Evolutionary conservation across 306 rosid genomes (phyloP).

Genomic region (Medicago ruthenica): DNA sequence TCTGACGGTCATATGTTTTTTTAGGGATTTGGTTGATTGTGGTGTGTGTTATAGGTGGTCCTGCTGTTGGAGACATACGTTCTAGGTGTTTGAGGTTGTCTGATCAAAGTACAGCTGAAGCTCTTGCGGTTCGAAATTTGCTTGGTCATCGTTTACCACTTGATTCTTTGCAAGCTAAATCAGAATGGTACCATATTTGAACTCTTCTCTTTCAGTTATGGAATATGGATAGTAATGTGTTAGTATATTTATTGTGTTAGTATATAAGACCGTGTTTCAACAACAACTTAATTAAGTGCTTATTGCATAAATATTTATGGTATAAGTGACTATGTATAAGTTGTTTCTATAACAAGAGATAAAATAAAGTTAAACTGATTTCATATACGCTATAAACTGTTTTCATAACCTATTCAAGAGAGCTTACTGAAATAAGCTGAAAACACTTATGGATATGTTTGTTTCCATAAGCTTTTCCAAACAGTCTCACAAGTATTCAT

Average conservation of each 20-base stretch:
- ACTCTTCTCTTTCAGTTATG: slow-evolving; percentile 2
- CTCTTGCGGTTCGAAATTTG: slow-evolving; percentile 83
- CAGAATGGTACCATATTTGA: slow-evolving; percentile 65
- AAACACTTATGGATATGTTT: background rate
- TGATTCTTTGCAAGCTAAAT: slow-evolving; percentile 70
- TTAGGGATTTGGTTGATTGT: slow-evolving; percentile 29
- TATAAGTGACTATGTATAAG: background rate
- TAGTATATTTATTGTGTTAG: no score
- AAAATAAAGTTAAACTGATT: background rate
- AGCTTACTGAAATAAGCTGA: background rate
- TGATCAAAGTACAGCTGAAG: slow-evolving; percentile 84
- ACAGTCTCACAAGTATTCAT: background rate
- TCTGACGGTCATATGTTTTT: background rate
- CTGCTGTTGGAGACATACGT: slow-evolving; percentile 97
- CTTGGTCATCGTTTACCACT: slow-evolving; percentile 83
- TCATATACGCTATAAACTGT: no score
- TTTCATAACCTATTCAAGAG: background rate
- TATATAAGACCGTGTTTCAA: background rate
- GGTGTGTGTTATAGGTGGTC: slow-evolving; percentile 66
- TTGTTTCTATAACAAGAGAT: background rate
- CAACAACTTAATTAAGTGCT: background rate
- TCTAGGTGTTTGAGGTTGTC: slow-evolving; percentile 92
- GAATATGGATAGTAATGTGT: slow-evolving; percentile 31
- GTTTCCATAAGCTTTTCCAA: background rate
- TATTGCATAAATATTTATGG: background rate